Base-by-base conservation (phyloP, 306 rosid species). In the Quercus ilex region DNA sequence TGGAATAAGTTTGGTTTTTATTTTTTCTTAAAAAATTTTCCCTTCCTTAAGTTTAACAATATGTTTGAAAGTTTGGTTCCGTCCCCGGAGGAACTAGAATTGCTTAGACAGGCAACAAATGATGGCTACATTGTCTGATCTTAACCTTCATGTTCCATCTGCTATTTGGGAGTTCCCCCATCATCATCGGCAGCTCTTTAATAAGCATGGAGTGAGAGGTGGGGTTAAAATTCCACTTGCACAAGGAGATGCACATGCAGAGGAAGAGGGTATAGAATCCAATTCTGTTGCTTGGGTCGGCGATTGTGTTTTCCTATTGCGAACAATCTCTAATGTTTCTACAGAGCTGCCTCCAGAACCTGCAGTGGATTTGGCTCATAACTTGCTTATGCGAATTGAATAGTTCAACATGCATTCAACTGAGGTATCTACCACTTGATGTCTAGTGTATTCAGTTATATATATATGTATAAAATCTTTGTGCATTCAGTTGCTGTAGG, bases 181-280 rank as follows among this genome's bases (percentile, higher is more conserved):
- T 83, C 99, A 94, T 87, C 97, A 92, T 74, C 92, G 99, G 97
- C 80, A 90, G 87, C 92, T 92, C 77, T 96, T 90, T 79, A 97
- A 94, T 87, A 88, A 90, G 78, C 84, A 88, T 75, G 83, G 83
- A 73, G 82, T 78, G 71, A 82, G 41, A 83, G 83, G 80, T 19
- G 89, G 84, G 52, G 75, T 83, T 49, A 83, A 53, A 74, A 85
- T 55, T 55, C 86, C 96, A 11, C 63, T 21, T 74, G 56, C 76
- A 38, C 87, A 87, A 74, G 90, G 58, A 82, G 84, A 71, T 46
- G 55, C 79, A 43, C 73, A 18, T 57, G 81, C 77, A 68, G 87
- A 80, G 33, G 94, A 81, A 82, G 93, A 81, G 53, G 78, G 59
- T 74, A 71, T 71, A 21, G 91, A 90, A 82, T 85, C 84, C 78